Conservation (phyloP, 768 basidiomycete genomes). For the Boletus tomentosulus region DNA sequence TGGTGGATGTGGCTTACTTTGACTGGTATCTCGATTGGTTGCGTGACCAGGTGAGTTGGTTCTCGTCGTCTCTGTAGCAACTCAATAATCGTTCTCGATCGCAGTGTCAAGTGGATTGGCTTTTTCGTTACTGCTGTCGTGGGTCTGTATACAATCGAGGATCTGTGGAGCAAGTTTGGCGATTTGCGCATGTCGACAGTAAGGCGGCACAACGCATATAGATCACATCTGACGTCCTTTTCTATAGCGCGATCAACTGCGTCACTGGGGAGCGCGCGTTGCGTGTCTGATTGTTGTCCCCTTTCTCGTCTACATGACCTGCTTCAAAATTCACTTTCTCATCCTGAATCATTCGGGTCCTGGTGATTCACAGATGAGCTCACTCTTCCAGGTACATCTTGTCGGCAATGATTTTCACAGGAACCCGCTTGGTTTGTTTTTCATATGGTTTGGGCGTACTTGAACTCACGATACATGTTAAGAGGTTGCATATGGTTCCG, state of each 20-base stretch:
- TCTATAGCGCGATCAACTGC: slow-evolving; percentile 73
- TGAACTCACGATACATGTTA: background rate
- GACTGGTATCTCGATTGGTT: slow-evolving; percentile 93
- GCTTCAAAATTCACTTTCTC: slow-evolving; percentile 96
- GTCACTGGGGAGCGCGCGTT: slow-evolving; percentile 88
- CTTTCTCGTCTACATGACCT: slow-evolving; percentile 86
- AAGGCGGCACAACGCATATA: slow-evolving; percentile 31
- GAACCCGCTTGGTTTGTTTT: slow-evolving; percentile 74
- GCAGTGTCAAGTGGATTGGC: slow-evolving; percentile 93
- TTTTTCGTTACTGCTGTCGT: slow-evolving; percentile 93
- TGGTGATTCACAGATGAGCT: slow-evolving; percentile 98
- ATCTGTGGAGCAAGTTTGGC: slow-evolving; percentile 98
- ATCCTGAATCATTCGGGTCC: slow-evolving; percentile 92
- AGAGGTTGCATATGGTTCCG: slow-evolving; percentile 91
- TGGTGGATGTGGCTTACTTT: slow-evolving; percentile 97
- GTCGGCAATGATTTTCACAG: slow-evolving; percentile 89
- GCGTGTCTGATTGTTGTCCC: slow-evolving; percentile 86
- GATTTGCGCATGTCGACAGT: slow-evolving; percentile 90
- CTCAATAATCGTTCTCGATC: background rate
- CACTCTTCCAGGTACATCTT: slow-evolving; percentile 95
- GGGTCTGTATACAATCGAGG: slow-evolving; percentile 94
- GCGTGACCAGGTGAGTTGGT: slow-evolving; percentile 73
- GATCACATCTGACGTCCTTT: slow-evolving; percentile 1
- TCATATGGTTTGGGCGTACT: background rate
- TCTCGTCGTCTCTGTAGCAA: background rate